Evolutionary conservation across 2,329 filamentous ascomycete genomes (phyloP).

Genomic region (Botrytis sinoallii): DNA sequence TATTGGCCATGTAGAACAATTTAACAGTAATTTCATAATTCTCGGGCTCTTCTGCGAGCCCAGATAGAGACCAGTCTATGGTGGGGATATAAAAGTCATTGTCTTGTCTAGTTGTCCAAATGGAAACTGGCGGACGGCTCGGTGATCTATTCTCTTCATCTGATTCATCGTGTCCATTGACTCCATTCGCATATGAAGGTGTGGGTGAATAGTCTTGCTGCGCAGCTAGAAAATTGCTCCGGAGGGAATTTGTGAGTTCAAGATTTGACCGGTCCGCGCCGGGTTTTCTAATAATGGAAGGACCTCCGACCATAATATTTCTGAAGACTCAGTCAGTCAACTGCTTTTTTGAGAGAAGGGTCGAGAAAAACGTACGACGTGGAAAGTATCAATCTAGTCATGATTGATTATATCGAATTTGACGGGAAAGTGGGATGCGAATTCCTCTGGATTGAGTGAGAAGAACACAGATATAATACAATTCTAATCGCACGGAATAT

Average conservation of each 20-base stretch:
- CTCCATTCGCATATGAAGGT: constrained; percentile 40
- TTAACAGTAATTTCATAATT: constrained; percentile 96
- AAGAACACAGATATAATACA: neutral
- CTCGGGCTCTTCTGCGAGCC: constrained; percentile 73
- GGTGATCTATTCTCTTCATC: constrained; percentile 33
- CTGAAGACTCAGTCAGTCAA: constrained; percentile 28
- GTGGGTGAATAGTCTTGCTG: constrained; percentile 56
- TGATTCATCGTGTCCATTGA: constrained; percentile 36
- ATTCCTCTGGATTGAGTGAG: neutral
- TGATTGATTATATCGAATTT: constrained; percentile 35
- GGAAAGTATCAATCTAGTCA: constrained; percentile 79
- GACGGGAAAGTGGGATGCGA: constrained; percentile 12
- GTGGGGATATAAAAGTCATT: constrained; percentile 71
- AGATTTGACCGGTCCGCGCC: constrained; percentile 82
- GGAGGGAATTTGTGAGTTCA: constrained; percentile 85
- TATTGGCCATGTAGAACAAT: constrained; percentile 81
- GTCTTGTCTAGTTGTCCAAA: constrained; percentile 68
- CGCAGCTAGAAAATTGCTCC: constrained; percentile 74
- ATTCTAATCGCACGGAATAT: neutral
- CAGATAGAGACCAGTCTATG: constrained; percentile 67
- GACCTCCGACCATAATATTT: constrained; percentile 66
- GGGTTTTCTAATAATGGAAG: constrained; percentile 78
- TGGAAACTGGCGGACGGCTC: constrained; percentile 33
- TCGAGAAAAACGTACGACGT: constrained; percentile 64
- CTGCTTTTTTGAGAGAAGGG: neutral